Conservation (phyloP, 2,329 filamentous ascomycete genomes). For the Berkeleyomyces basicola region DNA sequence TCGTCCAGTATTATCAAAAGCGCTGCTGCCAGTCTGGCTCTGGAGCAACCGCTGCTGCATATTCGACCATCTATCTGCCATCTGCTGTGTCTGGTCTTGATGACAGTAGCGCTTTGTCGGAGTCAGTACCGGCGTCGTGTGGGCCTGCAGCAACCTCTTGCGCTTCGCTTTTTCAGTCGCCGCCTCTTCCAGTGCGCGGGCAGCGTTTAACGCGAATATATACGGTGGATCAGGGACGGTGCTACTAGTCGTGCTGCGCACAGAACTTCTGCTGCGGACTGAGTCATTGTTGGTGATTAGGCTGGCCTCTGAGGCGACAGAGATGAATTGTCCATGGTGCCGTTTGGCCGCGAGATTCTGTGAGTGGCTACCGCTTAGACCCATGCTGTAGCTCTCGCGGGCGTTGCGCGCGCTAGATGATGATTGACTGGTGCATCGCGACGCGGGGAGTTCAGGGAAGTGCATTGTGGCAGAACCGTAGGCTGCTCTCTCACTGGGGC, state of each 20-base stretch:
- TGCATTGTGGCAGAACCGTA: not conserved
- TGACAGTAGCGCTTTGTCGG: not conserved
- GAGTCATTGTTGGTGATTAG: not conserved
- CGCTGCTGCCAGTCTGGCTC: not conserved
- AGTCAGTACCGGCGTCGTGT: not conserved
- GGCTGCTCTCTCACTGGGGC: not conserved
- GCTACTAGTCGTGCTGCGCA: not conserved
- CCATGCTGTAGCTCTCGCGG: not conserved
- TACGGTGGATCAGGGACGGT: slow-evolving; percentile 8
- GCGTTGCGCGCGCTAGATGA: not conserved
- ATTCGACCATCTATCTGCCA: not conserved
- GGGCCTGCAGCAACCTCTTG: not conserved
- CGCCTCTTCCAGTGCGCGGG: not conserved
- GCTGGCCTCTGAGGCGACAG: not conserved
- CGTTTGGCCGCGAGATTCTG: not conserved
- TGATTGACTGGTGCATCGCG: not conserved
- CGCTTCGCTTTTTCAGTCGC: not conserved
- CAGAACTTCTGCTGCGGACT: not conserved
- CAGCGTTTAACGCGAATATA: slow-evolving; percentile 7
- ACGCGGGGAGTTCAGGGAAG: not conserved
- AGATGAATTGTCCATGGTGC: not conserved
- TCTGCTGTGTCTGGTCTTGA: not conserved
- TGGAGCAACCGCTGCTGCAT: not conserved
- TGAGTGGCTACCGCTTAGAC: not conserved
- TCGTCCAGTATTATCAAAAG: not conserved